Evolutionary conservation across 768 basidiomycete species (phyloP).

Genomic region (Coprinopsis cinerea): DNA sequence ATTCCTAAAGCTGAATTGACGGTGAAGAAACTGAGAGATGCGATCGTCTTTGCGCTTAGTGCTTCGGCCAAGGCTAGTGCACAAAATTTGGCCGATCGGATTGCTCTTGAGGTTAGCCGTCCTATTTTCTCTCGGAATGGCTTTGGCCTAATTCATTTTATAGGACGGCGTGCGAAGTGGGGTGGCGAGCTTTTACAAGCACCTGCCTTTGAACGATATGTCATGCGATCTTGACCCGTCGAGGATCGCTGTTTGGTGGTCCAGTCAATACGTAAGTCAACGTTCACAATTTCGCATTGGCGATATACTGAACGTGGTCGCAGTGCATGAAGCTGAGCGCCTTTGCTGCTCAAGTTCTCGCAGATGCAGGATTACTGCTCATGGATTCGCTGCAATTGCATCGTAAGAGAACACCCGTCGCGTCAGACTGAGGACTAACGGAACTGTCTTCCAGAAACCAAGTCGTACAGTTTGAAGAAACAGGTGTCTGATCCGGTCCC

Average conservation of each 20-base stretch:
- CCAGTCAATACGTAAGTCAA: conserved; percentile 34
- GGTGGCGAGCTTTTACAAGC: conserved; percentile 52
- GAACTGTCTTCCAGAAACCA: neutral
- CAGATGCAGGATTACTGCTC: conserved; percentile 38
- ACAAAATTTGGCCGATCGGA: conserved; percentile 41
- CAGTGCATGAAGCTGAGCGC: conserved; percentile 48
- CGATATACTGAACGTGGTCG: neutral
- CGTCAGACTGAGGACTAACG: neutral
- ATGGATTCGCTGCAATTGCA: conserved; percentile 41
- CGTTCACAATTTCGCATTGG: neutral
- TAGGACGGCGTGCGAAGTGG: conserved; percentile 44
- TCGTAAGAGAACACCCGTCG: conserved; percentile 27
- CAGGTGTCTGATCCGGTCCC: neutral
- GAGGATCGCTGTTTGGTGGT: conserved; percentile 56
- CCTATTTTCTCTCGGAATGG: neutral
- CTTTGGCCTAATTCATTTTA: neutral
- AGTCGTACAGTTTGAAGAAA: neutral
- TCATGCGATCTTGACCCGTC: conserved; percentile 52
- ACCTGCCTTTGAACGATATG: conserved; percentile 58
- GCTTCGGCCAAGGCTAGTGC: conserved; percentile 45
- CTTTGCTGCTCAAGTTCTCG: conserved; percentile 46
- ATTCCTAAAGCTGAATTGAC: conserved; percentile 49
- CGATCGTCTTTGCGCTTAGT: conserved; percentile 43
- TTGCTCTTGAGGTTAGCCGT: conserved; percentile 43
- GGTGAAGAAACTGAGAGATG: conserved; percentile 44